Percentiles rank a stretch among this genome's conserved stretches.
Evolutionary conservation across 108 stramenopile species (phyloP).

Genomic region (Nannochloropsis granulata): DNA sequence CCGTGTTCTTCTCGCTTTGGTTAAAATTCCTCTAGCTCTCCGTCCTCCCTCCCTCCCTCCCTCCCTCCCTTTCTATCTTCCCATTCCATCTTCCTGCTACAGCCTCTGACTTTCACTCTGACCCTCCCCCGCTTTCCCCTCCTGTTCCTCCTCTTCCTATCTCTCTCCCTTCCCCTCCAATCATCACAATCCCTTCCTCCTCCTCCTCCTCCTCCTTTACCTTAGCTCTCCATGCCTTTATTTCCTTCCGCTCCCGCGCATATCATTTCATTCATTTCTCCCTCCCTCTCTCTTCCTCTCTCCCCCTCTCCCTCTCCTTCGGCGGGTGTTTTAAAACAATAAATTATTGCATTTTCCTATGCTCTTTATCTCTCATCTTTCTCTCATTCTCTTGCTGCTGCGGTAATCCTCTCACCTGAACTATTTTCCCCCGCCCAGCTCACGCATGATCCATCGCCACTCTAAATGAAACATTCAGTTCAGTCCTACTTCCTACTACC

Average conservation of each 20-base stretch:
- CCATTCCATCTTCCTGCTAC: neutral
- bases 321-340: neutral
- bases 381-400: neutral
- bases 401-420: neutral
- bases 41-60: neutral
- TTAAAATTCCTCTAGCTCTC: neutral
- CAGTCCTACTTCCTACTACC: neutral
- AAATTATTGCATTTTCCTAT: neutral
- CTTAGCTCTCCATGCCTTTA: neutral
- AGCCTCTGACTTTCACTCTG: neutral
- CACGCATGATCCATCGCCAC: neutral
- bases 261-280: neutral
- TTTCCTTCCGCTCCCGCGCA: neutral
- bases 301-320: neutral
- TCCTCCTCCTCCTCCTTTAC: neutral
- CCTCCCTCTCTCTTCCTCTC: neutral
- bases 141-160: neutral
- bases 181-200: too few species aligned
- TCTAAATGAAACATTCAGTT: neutral
- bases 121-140: neutral
- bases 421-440: neutral
- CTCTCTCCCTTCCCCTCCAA: neutral
- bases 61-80: neutral
- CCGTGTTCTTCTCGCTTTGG: neutral
- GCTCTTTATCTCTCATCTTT: neutral